Base-by-base conservation (phyloP, 164 flowering plant species). In the Malania oleifera region DNA sequence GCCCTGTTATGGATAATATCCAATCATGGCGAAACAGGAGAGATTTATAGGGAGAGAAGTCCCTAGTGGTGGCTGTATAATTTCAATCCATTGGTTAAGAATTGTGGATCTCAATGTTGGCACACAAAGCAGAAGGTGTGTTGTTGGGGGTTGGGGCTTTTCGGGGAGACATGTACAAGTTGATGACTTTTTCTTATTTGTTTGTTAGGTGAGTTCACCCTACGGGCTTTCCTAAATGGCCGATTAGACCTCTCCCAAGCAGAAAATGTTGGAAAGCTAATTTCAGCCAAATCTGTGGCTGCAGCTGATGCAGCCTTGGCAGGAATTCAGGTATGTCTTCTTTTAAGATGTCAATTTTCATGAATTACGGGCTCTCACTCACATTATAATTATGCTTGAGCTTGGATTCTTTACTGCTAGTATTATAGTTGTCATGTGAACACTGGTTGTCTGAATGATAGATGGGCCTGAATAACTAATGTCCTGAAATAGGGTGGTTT, bases 211-310 rank as follows among this genome's bases (percentile, higher is more conserved):
- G 97, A 93, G 78, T 93, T 93, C 70, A 93, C 99, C 27, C 82
- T 88, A 17, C 87, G 97, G 52, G 99, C 99, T 20, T 93, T 88
- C 67, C 69, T 93, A 18, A 90, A 93, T 81, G 99, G 99, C n/a
- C 95, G 99, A 1, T 73, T 93, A 55, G 97, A 93, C 70, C 95
- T 93, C 28, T 76, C 95, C 47, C 97, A 93, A 77, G 99, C 97
- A 46, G 99, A 93, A 79, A 83, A 81, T 70, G 82, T 90, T 67
- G 89, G 69, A 52, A 86, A 79, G 34, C 74, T 95, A 46, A 66
- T 95, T 59, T 77, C 96, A 41, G 86, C 99, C 43, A 93, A 81
- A 69, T 87, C 96, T 29, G 69, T 69, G 54, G 95, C 85, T 59
- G 95, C 95, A 26, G 96, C 96, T 8, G 97, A 93, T 81, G 79